phyloP scores from a whole-genome alignment of 495 filamentous ascomycete species.

The Neurospora pannonica region DNA sequence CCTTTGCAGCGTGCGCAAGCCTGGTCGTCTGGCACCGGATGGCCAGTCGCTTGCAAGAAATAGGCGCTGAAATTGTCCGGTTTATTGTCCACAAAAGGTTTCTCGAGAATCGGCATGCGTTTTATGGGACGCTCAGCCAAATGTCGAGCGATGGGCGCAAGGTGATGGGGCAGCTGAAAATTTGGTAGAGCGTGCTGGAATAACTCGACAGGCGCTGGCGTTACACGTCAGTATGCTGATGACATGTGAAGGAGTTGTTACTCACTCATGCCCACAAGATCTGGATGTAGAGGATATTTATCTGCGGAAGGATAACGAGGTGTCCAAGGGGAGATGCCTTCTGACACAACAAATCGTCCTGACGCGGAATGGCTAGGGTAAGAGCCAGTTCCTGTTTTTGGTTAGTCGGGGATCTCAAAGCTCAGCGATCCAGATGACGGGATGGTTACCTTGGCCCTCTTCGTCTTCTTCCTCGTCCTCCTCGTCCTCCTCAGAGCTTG shows the following conservation, averaged over 20 bases:
- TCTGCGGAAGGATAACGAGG: neutral
- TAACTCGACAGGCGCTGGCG: neutral
- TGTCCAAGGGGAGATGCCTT: neutral
- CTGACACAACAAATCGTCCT: neutral
- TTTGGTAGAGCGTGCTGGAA: neutral
- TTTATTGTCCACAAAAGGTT: constrained; percentile 1
- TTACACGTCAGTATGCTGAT: neutral
- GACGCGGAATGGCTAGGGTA: neutral
- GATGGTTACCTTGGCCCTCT: neutral
- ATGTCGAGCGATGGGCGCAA: neutral
- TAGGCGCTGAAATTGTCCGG: constrained; percentile 8
- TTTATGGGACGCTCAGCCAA: neutral
- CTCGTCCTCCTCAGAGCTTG: neutral
- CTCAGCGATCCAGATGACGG: neutral
- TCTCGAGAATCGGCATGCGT: constrained; percentile 1
- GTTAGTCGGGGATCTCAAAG: neutral
- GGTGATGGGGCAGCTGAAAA: too few species aligned
- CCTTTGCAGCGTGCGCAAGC: constrained; percentile 10
- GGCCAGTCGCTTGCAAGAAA: constrained; percentile 14
- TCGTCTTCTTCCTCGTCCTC: neutral
- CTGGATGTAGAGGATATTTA: neutral
- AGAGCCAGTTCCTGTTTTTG: neutral
- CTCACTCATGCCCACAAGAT: neutral
- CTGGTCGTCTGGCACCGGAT: neutral
- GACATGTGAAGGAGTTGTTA: neutral